These are phyloP conservation scores for Aspergillus proliferans DNA, from an alignment of 2,329 filamentous ascomycete genomes.

Conservation along the genomic window DNA sequence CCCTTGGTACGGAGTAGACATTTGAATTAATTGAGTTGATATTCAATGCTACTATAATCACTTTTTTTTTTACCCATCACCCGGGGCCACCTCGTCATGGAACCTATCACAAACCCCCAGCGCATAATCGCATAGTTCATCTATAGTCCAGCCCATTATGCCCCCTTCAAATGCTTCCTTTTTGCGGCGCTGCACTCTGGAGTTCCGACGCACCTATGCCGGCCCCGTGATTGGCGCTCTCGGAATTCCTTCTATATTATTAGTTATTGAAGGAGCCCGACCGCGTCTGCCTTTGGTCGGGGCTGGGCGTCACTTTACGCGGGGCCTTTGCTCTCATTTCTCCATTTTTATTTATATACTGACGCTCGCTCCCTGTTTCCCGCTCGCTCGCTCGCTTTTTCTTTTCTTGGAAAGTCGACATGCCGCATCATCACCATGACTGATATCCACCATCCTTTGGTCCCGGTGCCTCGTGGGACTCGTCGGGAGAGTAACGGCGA, in stretches of 20 bases:
- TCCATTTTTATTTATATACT: background rate
- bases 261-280: too few relatives aligned
- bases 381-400: background rate
- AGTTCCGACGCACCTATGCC: too few relatives aligned
- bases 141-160: too few relatives aligned
- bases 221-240: background rate
- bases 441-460: constrained; percentile 8
- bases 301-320: background rate
- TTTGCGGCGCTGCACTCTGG: background rate
- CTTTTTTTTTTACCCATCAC: too few relatives aligned
- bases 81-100: too few relatives aligned
- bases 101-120: too few relatives aligned
- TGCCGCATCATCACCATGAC: background rate
- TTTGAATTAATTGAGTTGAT: background rate
- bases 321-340: background rate
- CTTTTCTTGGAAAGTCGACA: background rate
- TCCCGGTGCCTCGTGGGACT: constrained; percentile 9
- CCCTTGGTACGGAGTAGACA: background rate
- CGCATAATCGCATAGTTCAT: too few relatives aligned
- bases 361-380: background rate
- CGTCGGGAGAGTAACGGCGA: constrained; percentile 8
- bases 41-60: too few relatives aligned
- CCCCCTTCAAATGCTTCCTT: background rate
- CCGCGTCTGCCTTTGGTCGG: background rate
- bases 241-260: too few relatives aligned